A percentile compares a stretch with the other conserved stretches of the same genome.
These are phyloP conservation scores for Cyamopsis tetragonoloba DNA, from an alignment of 306 rosid genomes.

Conservation along the genomic window DNA sequence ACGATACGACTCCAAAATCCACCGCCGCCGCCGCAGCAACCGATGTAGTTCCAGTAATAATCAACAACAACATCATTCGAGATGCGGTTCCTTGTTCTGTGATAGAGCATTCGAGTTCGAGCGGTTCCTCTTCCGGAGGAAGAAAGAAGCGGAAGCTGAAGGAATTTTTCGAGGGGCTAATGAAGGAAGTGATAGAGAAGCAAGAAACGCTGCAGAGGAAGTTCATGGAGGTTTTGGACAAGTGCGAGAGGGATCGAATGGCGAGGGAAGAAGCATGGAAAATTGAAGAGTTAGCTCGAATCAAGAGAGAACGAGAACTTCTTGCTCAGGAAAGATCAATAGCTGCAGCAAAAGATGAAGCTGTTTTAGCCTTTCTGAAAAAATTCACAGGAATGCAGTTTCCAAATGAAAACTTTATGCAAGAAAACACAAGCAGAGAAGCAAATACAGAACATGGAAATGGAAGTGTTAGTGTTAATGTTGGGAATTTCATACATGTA, in stretches of 20 bases:
- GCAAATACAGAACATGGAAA: neutral
- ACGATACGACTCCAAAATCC: neutral
- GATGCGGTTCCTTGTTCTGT: conserved; percentile 55
- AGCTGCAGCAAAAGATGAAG: conserved; percentile 76
- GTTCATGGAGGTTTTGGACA: conserved; percentile 61
- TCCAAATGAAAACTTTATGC: conserved; percentile 28
- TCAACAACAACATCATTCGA: conserved; percentile 11
- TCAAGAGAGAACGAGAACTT: conserved; percentile 53
- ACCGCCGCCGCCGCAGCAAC: neutral
- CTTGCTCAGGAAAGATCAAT: conserved; percentile 70
- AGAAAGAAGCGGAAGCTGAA: conserved; percentile 46
- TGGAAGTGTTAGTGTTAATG: conserved; percentile 1
- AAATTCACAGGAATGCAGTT: conserved; percentile 49
- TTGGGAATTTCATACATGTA: conserved; percentile 37
- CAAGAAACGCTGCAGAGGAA: conserved; percentile 67
- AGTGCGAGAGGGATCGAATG: conserved; percentile 60
- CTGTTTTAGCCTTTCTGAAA: conserved; percentile 55
- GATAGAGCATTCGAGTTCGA: conserved; percentile 22
- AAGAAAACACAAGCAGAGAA: too few relatives aligned
- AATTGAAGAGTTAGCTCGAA: conserved; percentile 55
- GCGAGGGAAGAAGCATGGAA: conserved; percentile 77
- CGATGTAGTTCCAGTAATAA: neutral
- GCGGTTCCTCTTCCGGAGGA: too few relatives aligned
- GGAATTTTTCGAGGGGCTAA: conserved; percentile 49
- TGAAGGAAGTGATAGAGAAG: conserved; percentile 64